Base-by-base conservation (phyloP, 2,329 filamentous ascomycete species). In the Calonectria hawksworthii region DNA sequence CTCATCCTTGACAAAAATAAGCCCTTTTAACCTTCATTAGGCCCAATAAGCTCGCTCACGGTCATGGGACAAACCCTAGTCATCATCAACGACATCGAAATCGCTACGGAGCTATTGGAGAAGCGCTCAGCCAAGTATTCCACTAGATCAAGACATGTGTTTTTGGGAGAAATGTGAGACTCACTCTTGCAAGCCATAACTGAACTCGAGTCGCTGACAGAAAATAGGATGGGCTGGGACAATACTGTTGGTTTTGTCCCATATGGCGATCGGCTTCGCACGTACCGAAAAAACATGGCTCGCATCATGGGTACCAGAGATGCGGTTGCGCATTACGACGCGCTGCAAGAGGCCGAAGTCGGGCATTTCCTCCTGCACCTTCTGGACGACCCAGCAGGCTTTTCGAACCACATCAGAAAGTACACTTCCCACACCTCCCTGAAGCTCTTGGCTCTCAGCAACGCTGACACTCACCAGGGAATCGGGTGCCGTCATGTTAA, bases 21-120 rank as follows among this genome's bases (percentile, higher is more conserved):
- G 21, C 50, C 4, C 4, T 6, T 6, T 41, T 23, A 4, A 1
- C 14, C 0, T 5, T 21, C 5, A 7, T 16, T 11, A 72, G 85
- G 95, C 93, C 88, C 82, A 2, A 77, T 82, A 1, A 82, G 80
- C 51, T 83, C 85, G 13, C 64, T 87, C 18, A 86, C 82, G 0
- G 81, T 86, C 1, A 73, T 87, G 32, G 86, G 87, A 0, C 82
- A 85, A 50, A 86, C 86, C 0, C 79, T 88, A 6, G 76, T 89
- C 13, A 80, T 89, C 21, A 75, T 89, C 10, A 86, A 87, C 70
- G 86, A 86, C 52, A 66, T 76, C 2, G 72, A 81, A 0, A 72
- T 85, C 0, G 86, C 85, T 0, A 75, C 82, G 5, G 85, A 88
- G n/a, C 75, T 89, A 0, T 69, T 89, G 83, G 69, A 78, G 6